A percentile compares a stretch with the other conserved stretches of the same genome.
phyloP scores from a whole-genome alignment of 2,329 filamentous ascomycete species.

The Sclerotiophoma versabilis region DNA sequence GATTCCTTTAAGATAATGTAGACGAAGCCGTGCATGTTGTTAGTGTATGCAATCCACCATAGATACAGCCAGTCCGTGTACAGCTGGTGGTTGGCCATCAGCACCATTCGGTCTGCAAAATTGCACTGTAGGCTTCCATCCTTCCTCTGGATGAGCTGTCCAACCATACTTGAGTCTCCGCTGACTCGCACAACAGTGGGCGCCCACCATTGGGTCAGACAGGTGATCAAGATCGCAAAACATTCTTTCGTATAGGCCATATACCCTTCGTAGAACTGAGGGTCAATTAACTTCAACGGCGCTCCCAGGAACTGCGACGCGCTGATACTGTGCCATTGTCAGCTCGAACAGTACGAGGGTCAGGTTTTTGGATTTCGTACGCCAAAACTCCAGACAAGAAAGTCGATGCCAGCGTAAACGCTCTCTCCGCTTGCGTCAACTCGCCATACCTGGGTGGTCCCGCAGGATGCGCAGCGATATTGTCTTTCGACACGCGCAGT shows the following conservation, averaged over 20 bases:
- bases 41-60: conserved; percentile 93
- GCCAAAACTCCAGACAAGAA: conserved; percentile 59
- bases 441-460: conserved; percentile 55
- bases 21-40: conserved; percentile 81
- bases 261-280: conserved; percentile 81
- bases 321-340: conserved; percentile 54
- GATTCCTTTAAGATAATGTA: conserved; percentile 93
- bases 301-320: conserved; percentile 77
- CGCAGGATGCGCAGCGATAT: conserved; percentile 52
- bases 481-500: conserved; percentile 52
- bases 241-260: conserved; percentile 87
- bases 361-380: conserved; percentile 31
- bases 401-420: conserved; percentile 59
- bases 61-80: conserved; percentile 94
- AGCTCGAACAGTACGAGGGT: conserved; percentile 9
- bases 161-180: conserved; percentile 79
- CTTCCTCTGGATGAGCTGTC: conserved; percentile 72
- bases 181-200: conserved; percentile 83
- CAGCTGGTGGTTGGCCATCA: conserved; percentile 88
- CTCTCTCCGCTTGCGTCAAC: conserved; percentile 58
- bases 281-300: conserved; percentile 78
- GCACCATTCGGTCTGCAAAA: conserved; percentile 80
- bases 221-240: conserved; percentile 79
- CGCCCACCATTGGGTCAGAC: conserved; percentile 87
- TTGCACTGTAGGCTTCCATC: conserved; percentile 79